These are phyloP conservation scores for Nicotiana attenuata DNA, from an alignment of 257 asterid genomes.

Conservation along the genomic window DNA sequence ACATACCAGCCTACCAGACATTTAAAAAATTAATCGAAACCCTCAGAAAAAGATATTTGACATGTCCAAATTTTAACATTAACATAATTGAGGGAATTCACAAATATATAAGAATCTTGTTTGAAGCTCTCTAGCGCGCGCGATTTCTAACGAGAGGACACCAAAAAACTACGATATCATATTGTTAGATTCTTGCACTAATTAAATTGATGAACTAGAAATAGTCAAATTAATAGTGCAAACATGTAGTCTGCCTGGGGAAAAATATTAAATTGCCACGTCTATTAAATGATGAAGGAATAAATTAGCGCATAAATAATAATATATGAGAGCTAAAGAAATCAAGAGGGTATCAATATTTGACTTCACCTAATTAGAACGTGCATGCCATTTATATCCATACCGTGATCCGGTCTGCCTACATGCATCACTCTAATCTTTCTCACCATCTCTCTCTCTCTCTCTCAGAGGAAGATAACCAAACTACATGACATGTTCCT, in stretches of 20 bases:
- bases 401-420: background rate
- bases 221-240: background rate
- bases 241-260: background rate
- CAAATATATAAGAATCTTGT: background rate
- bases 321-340: background rate
- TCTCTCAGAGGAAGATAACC: too few relatives aligned
- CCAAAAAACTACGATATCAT: too few relatives aligned
- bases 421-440: too few relatives aligned
- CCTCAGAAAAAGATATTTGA: background rate
- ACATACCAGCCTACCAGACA: background rate
- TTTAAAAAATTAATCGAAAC: background rate
- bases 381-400: background rate
- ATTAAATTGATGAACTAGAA: background rate
- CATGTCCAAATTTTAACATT: background rate
- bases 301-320: background rate
- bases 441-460: too few relatives aligned
- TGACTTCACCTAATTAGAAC: background rate
- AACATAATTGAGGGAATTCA: background rate
- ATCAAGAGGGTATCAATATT: background rate
- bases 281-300: background rate
- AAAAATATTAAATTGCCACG: background rate
- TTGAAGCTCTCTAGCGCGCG: background rate
- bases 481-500: too few relatives aligned
- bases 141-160: background rate
- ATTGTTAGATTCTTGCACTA: background rate